These are phyloP conservation scores for Emydomyces testavorans DNA, from an alignment of 2,329 filamentous ascomycete genomes.

Conservation along the genomic window DNA sequence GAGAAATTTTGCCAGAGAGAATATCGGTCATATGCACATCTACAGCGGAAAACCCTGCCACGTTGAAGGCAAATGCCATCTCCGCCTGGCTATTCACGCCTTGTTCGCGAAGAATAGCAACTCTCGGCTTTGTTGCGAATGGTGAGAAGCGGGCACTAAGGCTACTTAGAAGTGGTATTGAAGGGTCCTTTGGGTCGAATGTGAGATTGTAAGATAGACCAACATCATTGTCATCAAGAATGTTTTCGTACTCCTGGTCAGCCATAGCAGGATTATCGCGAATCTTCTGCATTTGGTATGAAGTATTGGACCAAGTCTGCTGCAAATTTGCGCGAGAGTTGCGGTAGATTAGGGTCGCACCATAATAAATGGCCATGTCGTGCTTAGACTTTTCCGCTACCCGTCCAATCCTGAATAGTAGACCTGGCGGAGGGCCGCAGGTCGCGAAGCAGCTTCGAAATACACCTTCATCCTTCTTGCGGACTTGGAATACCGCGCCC, in stretches of 20 bases:
- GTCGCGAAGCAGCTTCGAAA: constrained; percentile 88
- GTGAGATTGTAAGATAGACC: constrained; percentile 75
- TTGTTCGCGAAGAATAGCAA: constrained; percentile 89
- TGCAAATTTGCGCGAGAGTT: constrained; percentile 64
- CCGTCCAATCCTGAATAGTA: constrained; percentile 74
- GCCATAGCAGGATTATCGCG: constrained; percentile 82
- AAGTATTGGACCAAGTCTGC: constrained; percentile 78
- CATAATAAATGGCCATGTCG: constrained; percentile 62
- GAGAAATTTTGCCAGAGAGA: constrained; percentile 64
- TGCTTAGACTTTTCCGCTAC: constrained; percentile 59
- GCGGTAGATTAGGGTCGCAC: constrained; percentile 55
- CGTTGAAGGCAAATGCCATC: constrained; percentile 92
- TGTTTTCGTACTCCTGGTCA: constrained; percentile 65
- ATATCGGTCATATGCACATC: constrained; percentile 96
- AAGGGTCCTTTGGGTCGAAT: constrained; percentile 67
- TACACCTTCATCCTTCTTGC: constrained; percentile 67
- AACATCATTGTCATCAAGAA: constrained; percentile 64
- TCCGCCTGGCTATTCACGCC: constrained; percentile 94
- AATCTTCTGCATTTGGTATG: constrained; percentile 78
- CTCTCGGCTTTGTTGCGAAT: constrained; percentile 56
- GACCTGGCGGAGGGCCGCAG: constrained; percentile 67
- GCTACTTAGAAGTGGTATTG: constrained; percentile 55
- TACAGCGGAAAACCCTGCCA: constrained; percentile 79
- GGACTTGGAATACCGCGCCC: constrained; percentile 89
- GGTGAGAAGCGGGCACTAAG: constrained; percentile 45